Evolutionary conservation across 495 filamentous ascomycete genomes (phyloP), one percentile per base, ranked within the genome.

Genomic region (Cercophora samala): DNA sequence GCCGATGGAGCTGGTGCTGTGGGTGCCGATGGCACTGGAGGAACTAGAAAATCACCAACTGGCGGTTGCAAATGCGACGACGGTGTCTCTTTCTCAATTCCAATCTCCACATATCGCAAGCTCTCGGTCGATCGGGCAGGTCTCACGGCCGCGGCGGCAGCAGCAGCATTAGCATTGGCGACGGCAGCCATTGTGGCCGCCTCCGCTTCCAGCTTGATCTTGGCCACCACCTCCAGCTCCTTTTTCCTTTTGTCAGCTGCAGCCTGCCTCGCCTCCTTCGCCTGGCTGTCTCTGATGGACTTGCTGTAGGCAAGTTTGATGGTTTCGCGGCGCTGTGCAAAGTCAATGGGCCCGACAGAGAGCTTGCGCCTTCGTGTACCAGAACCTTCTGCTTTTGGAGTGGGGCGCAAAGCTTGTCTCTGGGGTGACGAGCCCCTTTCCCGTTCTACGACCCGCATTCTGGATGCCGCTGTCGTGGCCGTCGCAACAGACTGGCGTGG

Each of bases 241-340:
- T 75, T 81, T 66, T 70, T 76, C 64, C 72, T 82, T 67, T 70
- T 77, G 42, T 82, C 76, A 42, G 80, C 79, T n/a, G 76, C 78
- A 17, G 69, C 75, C 65, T 74, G 73, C 64, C 78, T 78, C 64
- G 78, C 83, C 76, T 88, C 84, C 65, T 81, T 84, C 66, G 84
- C 83, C 72, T 92, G 86, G 71, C 79, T 88, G 71, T 90, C 89
- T 68, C 88, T 85, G 55, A 93, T 86, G 22, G 88, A 90, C 64
- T 89, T 88, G 58, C 88, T 93, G 69, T 94, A 91, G 1, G 91
- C 91, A 58, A 91, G 85, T 70, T 92, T 88, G 65, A 94, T 94
- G 55, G 84, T 87, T 66, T 90, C 89, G 60, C 91, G 84, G 26
- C 91, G 84, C 58, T 88, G 89, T 46, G 86, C 91, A 71, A 93